Conservation (phyloP, 1,139 yeast species). For the Taiozyma sp. region DNA sequence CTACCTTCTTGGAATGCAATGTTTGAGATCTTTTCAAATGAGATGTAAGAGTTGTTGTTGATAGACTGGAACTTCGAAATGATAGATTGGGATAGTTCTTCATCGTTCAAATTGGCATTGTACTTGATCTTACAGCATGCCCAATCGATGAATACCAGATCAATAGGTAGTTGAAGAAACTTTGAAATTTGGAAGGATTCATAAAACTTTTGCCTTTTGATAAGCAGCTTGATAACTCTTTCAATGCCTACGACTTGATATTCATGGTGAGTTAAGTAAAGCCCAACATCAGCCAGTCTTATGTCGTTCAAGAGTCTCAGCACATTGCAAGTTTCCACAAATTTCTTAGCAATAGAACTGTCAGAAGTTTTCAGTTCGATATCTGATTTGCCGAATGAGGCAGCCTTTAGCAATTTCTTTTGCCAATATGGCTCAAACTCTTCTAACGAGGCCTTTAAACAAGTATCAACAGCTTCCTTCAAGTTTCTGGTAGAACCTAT, state of each 20-base stretch:
- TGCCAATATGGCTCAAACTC: conserved; percentile 81
- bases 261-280: conserved; percentile 61
- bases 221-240: conserved; percentile 51
- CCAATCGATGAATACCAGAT: conserved; percentile 71
- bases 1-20: conserved; percentile 87
- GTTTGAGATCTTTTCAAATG: conserved; percentile 61
- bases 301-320: conserved; percentile 69
- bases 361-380: conserved; percentile 12
- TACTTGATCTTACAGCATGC: conserved; percentile 66
- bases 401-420: conserved; percentile 73
- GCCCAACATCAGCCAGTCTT: conserved; percentile 58
- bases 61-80: conserved; percentile 37
- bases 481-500: conserved; percentile 43
- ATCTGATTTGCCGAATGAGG: conserved; percentile 74
- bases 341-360: conserved; percentile 29
- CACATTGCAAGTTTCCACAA: conserved; percentile 54
- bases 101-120: conserved; percentile 53
- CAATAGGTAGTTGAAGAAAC: conserved; percentile 47
- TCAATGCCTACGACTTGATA: conserved; percentile 46
- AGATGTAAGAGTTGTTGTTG: conserved; percentile 34
- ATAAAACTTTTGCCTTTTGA: conserved; percentile 57
- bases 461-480: conserved; percentile 59
- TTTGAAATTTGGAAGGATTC: conserved; percentile 61
- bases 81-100: conserved; percentile 48
- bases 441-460: conserved; percentile 71